phyloP scores from a whole-genome alignment of 768 basidiomycete species.

The Pleurotus tuoliensis region DNA sequence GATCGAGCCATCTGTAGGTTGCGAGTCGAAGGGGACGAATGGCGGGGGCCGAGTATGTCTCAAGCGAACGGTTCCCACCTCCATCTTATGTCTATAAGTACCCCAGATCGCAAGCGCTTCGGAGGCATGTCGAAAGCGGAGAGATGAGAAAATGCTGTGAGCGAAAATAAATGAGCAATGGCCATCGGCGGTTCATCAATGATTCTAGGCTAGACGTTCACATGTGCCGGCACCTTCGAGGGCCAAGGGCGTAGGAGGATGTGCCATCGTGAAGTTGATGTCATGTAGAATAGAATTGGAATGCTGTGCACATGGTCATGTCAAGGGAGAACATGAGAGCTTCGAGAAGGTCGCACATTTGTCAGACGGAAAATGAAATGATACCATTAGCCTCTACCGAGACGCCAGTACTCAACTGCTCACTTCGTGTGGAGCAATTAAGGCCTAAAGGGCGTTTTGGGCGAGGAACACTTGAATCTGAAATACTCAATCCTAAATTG shows the following conservation, averaged over 20 bases:
- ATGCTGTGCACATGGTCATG: slow-evolving; percentile 6
- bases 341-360: neutral
- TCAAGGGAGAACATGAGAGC: slow-evolving; percentile 1
- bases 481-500: too few relatives aligned
- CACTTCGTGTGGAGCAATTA: too few relatives aligned
- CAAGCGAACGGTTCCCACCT: neutral
- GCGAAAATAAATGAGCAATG: too few relatives aligned
- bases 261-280: too few relatives aligned
- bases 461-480: too few relatives aligned
- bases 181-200: too few relatives aligned
- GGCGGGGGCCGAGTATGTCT: neutral
- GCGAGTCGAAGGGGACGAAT: neutral
- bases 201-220: too few relatives aligned
- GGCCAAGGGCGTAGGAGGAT: neutral
- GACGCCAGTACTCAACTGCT: neutral
- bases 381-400: neutral
- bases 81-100: neutral
- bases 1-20: neutral
- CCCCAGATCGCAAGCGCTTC: neutral
- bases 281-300: neutral
- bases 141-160: too few relatives aligned
- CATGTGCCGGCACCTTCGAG: neutral
- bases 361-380: too few relatives aligned
- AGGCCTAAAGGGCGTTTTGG: too few relatives aligned
- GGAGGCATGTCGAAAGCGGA: neutral